A percentile compares a stretch with the other conserved stretches of the same genome.
phyloP scores from a whole-genome alignment of 2,329 filamentous ascomycete genomes.

The Phaeosphaeriaceae sp. region DNA sequence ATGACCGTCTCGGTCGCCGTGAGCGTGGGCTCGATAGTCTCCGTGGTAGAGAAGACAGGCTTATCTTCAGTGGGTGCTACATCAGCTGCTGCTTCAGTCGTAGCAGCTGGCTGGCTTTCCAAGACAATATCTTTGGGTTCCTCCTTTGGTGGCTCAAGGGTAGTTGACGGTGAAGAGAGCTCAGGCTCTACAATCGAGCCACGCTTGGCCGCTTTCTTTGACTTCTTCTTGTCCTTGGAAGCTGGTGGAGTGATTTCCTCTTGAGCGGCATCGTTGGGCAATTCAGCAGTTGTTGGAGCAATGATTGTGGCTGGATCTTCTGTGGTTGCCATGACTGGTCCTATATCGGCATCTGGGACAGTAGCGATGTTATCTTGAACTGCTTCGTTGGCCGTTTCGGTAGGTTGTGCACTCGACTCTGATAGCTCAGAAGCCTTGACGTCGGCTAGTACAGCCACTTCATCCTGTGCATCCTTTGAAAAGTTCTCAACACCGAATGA shows the following conservation, averaged over 20 bases:
- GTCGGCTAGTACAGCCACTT: no score
- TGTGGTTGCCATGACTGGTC: no score
- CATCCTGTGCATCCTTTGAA: neutral
- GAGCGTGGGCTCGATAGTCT: neutral
- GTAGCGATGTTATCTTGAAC: no score
- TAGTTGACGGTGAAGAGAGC: conserved; percentile 10
- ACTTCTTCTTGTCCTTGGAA: conserved; percentile 22
- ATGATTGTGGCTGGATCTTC: no score
- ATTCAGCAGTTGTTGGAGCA: no score
- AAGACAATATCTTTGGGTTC: neutral
- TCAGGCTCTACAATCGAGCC: conserved; percentile 15
- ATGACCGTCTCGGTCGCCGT: neutral
- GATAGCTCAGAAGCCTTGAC: no score
- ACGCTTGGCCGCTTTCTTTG: conserved; percentile 26
- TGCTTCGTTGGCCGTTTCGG: no score
- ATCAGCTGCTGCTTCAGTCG: neutral
- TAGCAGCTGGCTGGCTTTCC: no score
- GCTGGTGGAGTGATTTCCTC: conserved; percentile 2
- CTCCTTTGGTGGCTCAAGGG: conserved; percentile 4
- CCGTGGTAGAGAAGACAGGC: neutral
- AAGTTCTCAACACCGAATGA: neutral
- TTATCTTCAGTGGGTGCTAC: neutral
- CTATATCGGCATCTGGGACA: no score
- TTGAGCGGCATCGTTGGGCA: neutral
- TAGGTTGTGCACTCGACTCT: no score